A percentile compares a stretch with the other conserved stretches of the same genome.
Conservation (phyloP, 768 basidiomycete genomes). For the Collybia mongolica region DNA sequence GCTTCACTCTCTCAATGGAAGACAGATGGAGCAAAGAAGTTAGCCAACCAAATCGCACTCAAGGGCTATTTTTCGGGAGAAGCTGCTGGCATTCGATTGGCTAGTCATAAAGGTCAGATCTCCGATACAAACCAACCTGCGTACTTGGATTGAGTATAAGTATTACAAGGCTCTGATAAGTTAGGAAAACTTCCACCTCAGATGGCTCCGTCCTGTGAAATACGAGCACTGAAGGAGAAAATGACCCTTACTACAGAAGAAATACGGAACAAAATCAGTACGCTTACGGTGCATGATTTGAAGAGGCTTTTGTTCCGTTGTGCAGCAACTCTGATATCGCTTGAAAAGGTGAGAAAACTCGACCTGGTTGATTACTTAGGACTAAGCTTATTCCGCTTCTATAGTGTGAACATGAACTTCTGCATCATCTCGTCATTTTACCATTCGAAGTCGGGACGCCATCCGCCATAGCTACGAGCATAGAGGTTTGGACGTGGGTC, state of each 20-base stretch:
- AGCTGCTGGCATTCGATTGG: conserved; percentile 74
- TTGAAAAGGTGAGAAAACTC: conserved; percentile 47
- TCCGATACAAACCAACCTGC: neutral
- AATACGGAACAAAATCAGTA: conserved; percentile 69
- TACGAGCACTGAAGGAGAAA: conserved; percentile 64
- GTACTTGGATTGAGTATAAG: neutral
- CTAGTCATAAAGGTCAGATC: conserved; percentile 57
- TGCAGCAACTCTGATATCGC: conserved; percentile 75
- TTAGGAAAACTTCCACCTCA: conserved; percentile 63
- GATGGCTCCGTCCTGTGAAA: conserved; percentile 56
- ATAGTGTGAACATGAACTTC: conserved; percentile 81
- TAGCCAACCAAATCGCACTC: conserved; percentile 84
- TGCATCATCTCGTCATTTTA: conserved; percentile 83
- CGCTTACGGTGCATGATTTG: conserved; percentile 79
- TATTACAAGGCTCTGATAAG: conserved; percentile 47
- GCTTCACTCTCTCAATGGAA: conserved; percentile 59
- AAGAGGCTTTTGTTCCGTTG: conserved; percentile 85
- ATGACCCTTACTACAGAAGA: conserved; percentile 65
- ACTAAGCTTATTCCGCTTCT: neutral
- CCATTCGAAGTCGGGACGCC: conserved; percentile 92
- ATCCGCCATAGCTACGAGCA: conserved; percentile 78
- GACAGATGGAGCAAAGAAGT: conserved; percentile 76
- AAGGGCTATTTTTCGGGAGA: conserved; percentile 93
- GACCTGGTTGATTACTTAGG: neutral
- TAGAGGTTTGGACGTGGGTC: conserved; percentile 97